A percentile compares a stretch with the other conserved stretches of the same genome.
phyloP scores from a whole-genome alignment of 768 basidiomycete species.

The Cystofilobasidium capitatum region DNA sequence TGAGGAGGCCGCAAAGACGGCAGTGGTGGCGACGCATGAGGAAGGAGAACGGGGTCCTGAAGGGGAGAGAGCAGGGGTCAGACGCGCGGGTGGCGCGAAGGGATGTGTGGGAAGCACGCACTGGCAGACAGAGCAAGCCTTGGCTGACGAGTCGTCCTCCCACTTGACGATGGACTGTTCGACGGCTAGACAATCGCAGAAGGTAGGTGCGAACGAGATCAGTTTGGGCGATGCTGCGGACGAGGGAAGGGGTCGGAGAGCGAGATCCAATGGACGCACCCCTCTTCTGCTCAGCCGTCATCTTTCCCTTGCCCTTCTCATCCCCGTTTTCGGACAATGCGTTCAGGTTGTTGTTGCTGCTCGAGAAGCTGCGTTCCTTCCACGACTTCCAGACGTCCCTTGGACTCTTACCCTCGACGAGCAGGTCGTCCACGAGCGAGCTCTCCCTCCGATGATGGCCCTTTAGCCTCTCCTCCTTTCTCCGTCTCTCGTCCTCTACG shows the following conservation, averaged over 20 bases:
- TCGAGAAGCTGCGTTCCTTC: constrained; percentile 20
- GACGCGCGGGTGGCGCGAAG: constrained; percentile 32
- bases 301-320: constrained; percentile 34
- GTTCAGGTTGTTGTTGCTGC: too few species aligned
- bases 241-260: too few species aligned
- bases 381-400: constrained; percentile 18
- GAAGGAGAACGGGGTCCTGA: constrained; percentile 63
- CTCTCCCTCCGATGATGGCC: neutral
- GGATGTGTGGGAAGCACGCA: constrained; percentile 35
- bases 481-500: constrained; percentile 1
- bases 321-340: neutral
- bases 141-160: constrained; percentile 70
- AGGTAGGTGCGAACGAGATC: neutral
- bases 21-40: constrained; percentile 96
- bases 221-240: too few species aligned
- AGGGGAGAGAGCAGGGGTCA: constrained; percentile 34
- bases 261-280: constrained; percentile 43
- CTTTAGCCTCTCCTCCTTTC: neutral
- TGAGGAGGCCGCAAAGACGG: constrained; percentile 79
- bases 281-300: constrained; percentile 56
- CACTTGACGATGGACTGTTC: constrained; percentile 93
- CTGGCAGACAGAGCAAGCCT: constrained; percentile 78
- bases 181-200: constrained; percentile 45
- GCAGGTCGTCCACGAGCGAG: neutral
- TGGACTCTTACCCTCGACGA: constrained; percentile 32